Conservation (phyloP, 1,284 basidiomycete genomes). For the Fomitopsis schrenkii region DNA sequence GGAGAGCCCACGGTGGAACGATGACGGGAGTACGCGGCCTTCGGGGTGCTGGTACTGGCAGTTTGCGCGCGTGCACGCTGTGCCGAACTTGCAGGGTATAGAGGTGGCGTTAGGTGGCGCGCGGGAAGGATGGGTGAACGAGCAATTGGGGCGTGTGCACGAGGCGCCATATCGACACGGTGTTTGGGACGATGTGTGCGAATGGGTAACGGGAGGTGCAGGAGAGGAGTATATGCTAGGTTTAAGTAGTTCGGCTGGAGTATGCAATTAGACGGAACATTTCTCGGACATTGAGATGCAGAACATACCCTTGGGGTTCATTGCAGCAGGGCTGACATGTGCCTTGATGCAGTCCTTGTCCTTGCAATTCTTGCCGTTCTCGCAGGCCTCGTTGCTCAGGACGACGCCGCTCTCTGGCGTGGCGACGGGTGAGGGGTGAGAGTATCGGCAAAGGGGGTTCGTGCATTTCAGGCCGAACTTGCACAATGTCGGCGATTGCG, state of each 20-base stretch:
- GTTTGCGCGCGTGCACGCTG: slow-evolving; percentile 70
- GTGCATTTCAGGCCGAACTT: slow-evolving; percentile 88
- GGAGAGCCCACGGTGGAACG: slow-evolving; percentile 74
- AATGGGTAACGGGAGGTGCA: slow-evolving; percentile 18
- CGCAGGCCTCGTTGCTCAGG: slow-evolving; percentile 85
- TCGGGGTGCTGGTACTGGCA: slow-evolving; percentile 80
- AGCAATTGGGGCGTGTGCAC: slow-evolving; percentile 73
- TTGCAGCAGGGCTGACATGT: slow-evolving; percentile 82
- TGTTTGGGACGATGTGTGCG: slow-evolving; percentile 28
- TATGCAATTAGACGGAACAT: slow-evolving; percentile 1
- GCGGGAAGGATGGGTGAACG: slow-evolving; percentile 55
- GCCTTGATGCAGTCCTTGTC: slow-evolving; percentile 88
- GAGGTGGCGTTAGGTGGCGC: slow-evolving; percentile 30
- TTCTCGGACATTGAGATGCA: not conserved
- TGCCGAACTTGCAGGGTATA: slow-evolving; percentile 69
- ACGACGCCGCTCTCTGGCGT: slow-evolving; percentile 92
- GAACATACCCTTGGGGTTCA: slow-evolving; percentile 53
- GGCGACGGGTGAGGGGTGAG: slow-evolving; percentile 90
- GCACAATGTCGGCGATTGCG: slow-evolving; percentile 83
- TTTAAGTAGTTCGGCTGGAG: slow-evolving; percentile 38
- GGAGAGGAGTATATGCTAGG: slow-evolving; percentile 27
- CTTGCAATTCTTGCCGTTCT: slow-evolving; percentile 80
- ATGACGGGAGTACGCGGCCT: slow-evolving; percentile 68
- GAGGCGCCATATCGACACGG: slow-evolving; percentile 72
- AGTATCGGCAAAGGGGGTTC: slow-evolving; percentile 82